These are phyloP conservation scores for Fusarium fujikuroi DNA, from an alignment of 2,329 filamentous ascomycete species.

Conservation along the genomic window DNA sequence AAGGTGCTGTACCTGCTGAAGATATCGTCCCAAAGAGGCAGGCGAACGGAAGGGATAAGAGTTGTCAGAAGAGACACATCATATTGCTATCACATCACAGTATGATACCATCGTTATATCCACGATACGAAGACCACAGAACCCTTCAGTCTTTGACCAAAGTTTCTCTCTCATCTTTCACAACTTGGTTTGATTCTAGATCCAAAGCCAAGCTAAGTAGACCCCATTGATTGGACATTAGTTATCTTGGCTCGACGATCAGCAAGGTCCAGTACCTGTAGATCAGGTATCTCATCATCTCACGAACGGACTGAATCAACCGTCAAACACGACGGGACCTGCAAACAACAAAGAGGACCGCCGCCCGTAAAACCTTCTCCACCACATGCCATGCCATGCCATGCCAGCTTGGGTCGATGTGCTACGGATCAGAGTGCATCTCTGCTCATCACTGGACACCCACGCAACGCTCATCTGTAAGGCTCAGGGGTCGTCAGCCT, in stretches of 20 bases:
- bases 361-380: conserved; percentile 2
- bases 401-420: not conserved
- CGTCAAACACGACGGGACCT: not conserved
- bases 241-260: conserved; percentile 25
- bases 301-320: conserved; percentile 3
- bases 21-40: conserved; percentile 23
- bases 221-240: conserved; percentile 5
- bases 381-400: not conserved
- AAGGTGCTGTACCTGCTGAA: conserved; percentile 7
- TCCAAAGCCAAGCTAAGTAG: conserved; percentile 4
- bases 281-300: conserved; percentile 26
- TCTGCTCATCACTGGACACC: conserved; percentile 22
- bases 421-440: conserved; percentile 9
- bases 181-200: conserved; percentile 9
- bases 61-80: conserved; percentile 14
- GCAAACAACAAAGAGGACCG: conserved; percentile 12
- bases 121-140: not conserved
- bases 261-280: conserved; percentile 20
- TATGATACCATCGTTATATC: conserved; percentile 12
- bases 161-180: conserved; percentile 15
- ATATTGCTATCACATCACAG: not conserved
- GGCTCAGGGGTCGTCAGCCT: conserved; percentile 27
- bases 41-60: conserved; percentile 8
- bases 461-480: conserved; percentile 30
- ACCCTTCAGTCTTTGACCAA: conserved; percentile 1